Evolutionary conservation across 768 basidiomycete genomes (phyloP), one percentile per base, ranked within the genome.

Genomic region (Mrakia gelida): DNA sequence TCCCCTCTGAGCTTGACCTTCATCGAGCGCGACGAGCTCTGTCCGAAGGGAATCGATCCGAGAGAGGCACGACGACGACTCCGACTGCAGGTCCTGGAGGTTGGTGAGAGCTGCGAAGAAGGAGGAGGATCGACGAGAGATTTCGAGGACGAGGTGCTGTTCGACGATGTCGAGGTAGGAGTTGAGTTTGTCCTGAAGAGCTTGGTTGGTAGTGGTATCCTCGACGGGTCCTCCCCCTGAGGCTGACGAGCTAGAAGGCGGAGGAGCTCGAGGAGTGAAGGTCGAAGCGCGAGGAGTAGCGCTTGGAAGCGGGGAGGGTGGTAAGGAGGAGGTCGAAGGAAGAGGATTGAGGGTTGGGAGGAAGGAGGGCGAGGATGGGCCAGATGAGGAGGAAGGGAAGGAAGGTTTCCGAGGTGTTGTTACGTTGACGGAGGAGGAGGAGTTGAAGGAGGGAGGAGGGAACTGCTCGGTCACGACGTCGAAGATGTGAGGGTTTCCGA

Each of bases 81-180:
- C 94, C 8, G 92, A 89, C 82, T 95, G 94, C 16, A 99, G 88
- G 80, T 94, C 92, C 82, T 97, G 92, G 11, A 99, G 87, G 84
- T 99, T 99, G 10, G 94, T 89, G 54, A 99, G 89, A 10, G 97
- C 97, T 7, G 95, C 91, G 82, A 98, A 99, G 88, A 99, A 99
- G 1, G 94, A 94, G 0, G 92, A 89, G 0, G 95, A 93, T 21
- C 96, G 91, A 15, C 92, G 86, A 13, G 92, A 92, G 65, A 99
- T 95, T 84, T 98, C 97, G 79, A 90, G 90, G 6, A 95, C 89
- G 76, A 99, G 91, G 84, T 99, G 96, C 79, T 94, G 90, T 83
- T 99, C 97, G 80, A 98, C 89, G 0, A 92, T 92, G 83, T 98
- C 97, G 2, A 95, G 91, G 82, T 96, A 91, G 76, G 93, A 91